Conservation (phyloP, 352 stramenopile species). For the Globisporangium lucens region DNA sequence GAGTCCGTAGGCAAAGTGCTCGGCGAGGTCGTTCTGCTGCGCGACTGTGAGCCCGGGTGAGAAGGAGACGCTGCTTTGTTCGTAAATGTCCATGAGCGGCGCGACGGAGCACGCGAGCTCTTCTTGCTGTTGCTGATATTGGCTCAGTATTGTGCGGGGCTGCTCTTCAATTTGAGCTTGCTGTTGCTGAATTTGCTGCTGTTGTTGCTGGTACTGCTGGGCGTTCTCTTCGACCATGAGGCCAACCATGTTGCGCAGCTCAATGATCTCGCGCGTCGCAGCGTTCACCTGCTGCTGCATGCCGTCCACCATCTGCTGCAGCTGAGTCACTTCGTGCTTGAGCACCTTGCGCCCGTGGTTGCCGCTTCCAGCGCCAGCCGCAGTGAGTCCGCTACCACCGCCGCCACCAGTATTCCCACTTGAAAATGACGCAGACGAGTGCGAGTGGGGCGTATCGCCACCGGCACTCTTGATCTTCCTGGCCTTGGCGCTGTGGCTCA, state of each 20-base stretch:
- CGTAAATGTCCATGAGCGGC: conserved; percentile 9
- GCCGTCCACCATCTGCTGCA: conserved; percentile 21
- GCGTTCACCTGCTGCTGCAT: conserved; percentile 28
- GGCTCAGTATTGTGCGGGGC: not conserved
- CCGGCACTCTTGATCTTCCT: conserved; percentile 5
- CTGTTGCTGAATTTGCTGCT: not conserved
- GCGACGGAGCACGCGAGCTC: not conserved
- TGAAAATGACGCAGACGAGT: not conserved
- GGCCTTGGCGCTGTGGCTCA: not conserved
- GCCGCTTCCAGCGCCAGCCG: not conserved
- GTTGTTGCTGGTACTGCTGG: not conserved
- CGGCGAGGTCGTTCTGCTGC: conserved; percentile 1
- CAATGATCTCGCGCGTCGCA: conserved; percentile 24
- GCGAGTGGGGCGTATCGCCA: not conserved
- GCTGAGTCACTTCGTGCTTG: conserved; percentile 19
- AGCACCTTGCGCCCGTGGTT: conserved; percentile 10
- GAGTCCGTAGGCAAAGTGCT: not conserved
- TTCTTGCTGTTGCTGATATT: not conserved
- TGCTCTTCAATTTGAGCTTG: not conserved
- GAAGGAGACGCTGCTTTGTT: not conserved
- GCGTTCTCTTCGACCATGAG: conserved; percentile 2
- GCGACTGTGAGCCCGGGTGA: not conserved
- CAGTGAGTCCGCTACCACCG: not conserved
- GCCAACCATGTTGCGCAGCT: conserved; percentile 24
- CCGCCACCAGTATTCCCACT: not conserved